phyloP scores from a whole-genome alignment of 768 basidiomycete species.

The Paxillus involutus region DNA sequence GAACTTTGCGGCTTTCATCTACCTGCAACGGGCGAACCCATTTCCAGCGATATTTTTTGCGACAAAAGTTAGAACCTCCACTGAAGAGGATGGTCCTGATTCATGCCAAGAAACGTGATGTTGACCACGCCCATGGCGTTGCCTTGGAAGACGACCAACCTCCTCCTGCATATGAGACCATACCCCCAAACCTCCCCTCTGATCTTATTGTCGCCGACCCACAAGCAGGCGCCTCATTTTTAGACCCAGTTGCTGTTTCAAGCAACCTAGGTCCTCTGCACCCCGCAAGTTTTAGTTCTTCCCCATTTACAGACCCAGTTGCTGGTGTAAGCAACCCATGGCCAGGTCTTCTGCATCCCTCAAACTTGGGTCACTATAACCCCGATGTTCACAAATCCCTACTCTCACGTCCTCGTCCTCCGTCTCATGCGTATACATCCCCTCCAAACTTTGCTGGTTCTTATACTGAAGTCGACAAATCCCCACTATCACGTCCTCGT shows the following conservation, averaged over 20 bases:
- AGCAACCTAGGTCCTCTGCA: background rate
- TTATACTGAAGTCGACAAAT: background rate
- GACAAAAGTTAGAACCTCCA: background rate
- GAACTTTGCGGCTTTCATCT: too few species aligned
- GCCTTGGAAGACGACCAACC: background rate
- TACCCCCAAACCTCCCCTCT: background rate
- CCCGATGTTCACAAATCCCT: background rate
- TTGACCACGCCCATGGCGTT: background rate
- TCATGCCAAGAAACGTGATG: background rate
- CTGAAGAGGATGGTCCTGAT: background rate
- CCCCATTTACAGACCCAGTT: too few species aligned
- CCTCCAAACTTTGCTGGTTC: background rate
- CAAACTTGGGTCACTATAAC: background rate
- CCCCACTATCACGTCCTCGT: background rate
- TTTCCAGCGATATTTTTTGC: background rate
- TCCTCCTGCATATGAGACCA: slow-evolving; percentile 18
- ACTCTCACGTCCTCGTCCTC: background rate
- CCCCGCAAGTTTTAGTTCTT: too few species aligned
- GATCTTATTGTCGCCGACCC: background rate
- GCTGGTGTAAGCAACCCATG: background rate
- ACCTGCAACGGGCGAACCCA: too few species aligned
- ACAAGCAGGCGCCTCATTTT: background rate
- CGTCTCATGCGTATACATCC: background rate
- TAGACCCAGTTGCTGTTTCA: background rate
- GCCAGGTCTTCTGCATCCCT: background rate